Base-by-base conservation (phyloP, 2,329 filamentous ascomycete species). In the Cryphonectria naterciae region DNA sequence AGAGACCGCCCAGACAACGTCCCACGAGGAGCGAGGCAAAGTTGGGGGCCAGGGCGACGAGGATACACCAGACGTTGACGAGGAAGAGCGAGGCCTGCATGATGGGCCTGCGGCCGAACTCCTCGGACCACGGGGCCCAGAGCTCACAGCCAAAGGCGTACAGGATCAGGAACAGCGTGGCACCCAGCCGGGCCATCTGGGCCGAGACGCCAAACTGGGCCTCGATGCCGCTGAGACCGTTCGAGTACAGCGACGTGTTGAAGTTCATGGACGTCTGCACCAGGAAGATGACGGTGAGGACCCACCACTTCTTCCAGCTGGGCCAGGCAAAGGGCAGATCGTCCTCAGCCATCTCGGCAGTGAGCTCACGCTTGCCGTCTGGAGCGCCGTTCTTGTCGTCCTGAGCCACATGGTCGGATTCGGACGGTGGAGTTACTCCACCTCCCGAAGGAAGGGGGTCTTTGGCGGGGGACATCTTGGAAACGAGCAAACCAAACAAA, bases 131-230 rank as follows among this genome's bases (percentile, higher is more conserved):
- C 0, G 93, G 93, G 0, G 93, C 93, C 93, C 93, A 96, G 0
- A 95, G 85, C 80, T 96, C 93, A 79, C 93, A 96, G 49, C 93
- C 93, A 78, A 96, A 95, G 52, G 93, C 93, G 79, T 97, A 96
- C 2, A 90, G 80, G 66, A 96, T 86, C 54, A 97, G 82, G 82
- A 95, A 96, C 73, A 94, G 88, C 82, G 92, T 91, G 71, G 92
- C 92, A 78, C 93, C 93, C 70, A 88, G 87, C 68, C 92, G 88
- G 5, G 91, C 92, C 4, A 87, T 89, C 79, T 93, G 91, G 39
- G 83, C 82, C 73, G 89, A 91, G 73, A 95, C 90, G 63, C 81
- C 75, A 74, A 93, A 96, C 72, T 94, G 86, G 28, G 90, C 83
- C 0, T 87, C 83, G 66, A 94, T 92, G 35, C 91, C 91, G 1